Evolutionary conservation across 2,329 filamentous ascomycete genomes (phyloP).

Genomic region (Chaetomiaceae sp.): DNA sequence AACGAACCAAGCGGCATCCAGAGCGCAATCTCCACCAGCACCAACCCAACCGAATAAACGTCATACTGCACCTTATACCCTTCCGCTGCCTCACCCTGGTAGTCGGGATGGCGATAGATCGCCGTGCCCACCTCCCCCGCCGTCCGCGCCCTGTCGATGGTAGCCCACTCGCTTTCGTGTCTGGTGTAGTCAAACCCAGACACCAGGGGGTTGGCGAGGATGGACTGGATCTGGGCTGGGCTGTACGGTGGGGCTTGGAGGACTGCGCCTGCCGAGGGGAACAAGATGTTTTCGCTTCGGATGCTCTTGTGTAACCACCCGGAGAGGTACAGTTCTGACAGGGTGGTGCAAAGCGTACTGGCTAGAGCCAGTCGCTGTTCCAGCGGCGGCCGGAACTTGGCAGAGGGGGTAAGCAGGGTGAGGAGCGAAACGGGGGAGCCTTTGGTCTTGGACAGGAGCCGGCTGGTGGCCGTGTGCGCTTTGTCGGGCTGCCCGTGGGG

Average conservation of each 20-base stretch:
- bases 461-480: not conserved
- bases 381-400: slow-evolving; percentile 14
- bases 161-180: slow-evolving; percentile 11
- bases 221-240: not conserved
- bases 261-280: not conserved
- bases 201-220: slow-evolving; percentile 1
- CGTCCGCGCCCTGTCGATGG: slow-evolving; percentile 7
- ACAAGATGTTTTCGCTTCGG: slow-evolving; percentile 14
- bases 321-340: slow-evolving; percentile 13
- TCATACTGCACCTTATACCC: slow-evolving; percentile 13
- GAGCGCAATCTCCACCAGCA: slow-evolving; percentile 14
- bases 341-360: slow-evolving; percentile 5
- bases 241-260: no score
- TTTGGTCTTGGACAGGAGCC: not conserved
- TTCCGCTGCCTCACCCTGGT: slow-evolving; percentile 14
- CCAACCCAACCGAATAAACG: slow-evolving; percentile 9
- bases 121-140: not conserved
- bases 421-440: slow-evolving; percentile 13
- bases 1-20: slow-evolving; percentile 6
- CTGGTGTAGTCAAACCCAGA: slow-evolving; percentile 9
- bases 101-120: slow-evolving; percentile 9
- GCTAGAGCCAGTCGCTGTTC: slow-evolving; percentile 17
- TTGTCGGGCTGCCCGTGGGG: no score
- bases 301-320: slow-evolving; percentile 15
- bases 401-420: slow-evolving; percentile 2